Conservation (phyloP, 306 rosid genomes). For the Cicer pinnatifidum region DNA sequence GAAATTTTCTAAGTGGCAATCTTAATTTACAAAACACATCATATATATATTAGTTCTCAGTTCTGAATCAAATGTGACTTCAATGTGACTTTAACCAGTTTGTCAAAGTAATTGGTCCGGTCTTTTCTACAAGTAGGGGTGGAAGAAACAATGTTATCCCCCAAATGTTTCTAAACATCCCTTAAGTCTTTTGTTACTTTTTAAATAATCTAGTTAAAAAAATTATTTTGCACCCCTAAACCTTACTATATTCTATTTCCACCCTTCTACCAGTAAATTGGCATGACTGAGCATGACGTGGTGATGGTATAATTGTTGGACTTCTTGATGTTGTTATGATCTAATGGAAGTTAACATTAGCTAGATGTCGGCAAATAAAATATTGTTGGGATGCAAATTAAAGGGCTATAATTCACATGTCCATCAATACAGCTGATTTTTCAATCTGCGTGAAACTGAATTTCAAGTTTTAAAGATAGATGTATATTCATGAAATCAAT, state of each 20-base stretch:
- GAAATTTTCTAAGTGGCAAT: background rate
- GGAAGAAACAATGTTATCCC: background rate
- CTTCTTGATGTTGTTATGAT: constrained; percentile 12
- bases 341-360: background rate
- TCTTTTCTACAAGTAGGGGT: constrained; percentile 4
- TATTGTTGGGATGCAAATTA: constrained; percentile 1
- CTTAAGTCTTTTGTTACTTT: background rate
- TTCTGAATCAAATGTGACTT: background rate
- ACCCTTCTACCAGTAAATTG: constrained; percentile 4
- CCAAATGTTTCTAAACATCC: background rate
- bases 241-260: background rate
- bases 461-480: background rate
- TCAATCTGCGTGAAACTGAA: background rate
- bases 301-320: background rate
- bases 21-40: background rate
- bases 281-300: background rate
- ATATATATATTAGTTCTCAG: background rate
- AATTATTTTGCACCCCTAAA: background rate
- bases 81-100: background rate
- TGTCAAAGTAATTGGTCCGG: background rate
- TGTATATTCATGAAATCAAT: constrained; percentile 11
- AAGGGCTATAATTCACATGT: background rate
- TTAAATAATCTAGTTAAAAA: background rate
- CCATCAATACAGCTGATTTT: background rate
- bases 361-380: background rate